A percentile compares a stretch with the other conserved stretches of the same genome.
These are phyloP conservation scores for Pseudoneurospora amorphoporcata DNA, from an alignment of 495 filamentous ascomycete species.

Conservation along the genomic window DNA sequence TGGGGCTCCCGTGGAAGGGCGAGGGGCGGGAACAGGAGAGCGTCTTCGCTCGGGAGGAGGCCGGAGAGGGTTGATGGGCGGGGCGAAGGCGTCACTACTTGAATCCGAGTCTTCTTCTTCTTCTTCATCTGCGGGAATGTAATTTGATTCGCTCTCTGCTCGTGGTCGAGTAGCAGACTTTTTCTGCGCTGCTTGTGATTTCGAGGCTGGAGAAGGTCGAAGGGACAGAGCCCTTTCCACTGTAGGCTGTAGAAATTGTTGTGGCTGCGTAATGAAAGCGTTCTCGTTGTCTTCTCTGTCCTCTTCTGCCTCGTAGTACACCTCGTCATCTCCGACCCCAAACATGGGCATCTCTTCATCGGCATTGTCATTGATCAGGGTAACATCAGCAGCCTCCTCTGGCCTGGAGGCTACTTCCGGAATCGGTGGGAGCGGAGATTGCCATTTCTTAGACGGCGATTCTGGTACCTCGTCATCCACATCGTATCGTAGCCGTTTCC, in stretches of 20 bases:
- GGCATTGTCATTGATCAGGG: background rate
- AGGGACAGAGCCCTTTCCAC: background rate
- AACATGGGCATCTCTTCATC: background rate
- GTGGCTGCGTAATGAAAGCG: slow-evolving; percentile 19
- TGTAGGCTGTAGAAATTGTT: slow-evolving; percentile 5
- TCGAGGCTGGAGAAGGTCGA: slow-evolving; percentile 8
- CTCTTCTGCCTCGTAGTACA: background rate
- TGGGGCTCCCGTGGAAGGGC: background rate
- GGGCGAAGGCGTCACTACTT: background rate
- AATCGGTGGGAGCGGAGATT: slow-evolving; percentile 4
- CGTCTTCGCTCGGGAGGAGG: background rate
- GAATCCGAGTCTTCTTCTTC: background rate
- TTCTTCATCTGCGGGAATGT: background rate
- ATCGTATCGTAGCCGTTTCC: background rate
- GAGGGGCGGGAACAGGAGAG: background rate
- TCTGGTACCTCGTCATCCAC: background rate
- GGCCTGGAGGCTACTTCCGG: background rate
- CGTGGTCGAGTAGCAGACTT: background rate
- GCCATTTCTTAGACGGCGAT: slow-evolving; percentile 1
- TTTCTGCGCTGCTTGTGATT: background rate
- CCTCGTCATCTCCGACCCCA: background rate
- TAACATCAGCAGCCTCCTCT: background rate
- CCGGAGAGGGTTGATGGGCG: background rate
- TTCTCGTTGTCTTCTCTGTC: background rate
- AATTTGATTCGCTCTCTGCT: background rate